Conservation (phyloP, 2,329 filamentous ascomycete genomes). For the Penicillium sclerotiorum region DNA sequence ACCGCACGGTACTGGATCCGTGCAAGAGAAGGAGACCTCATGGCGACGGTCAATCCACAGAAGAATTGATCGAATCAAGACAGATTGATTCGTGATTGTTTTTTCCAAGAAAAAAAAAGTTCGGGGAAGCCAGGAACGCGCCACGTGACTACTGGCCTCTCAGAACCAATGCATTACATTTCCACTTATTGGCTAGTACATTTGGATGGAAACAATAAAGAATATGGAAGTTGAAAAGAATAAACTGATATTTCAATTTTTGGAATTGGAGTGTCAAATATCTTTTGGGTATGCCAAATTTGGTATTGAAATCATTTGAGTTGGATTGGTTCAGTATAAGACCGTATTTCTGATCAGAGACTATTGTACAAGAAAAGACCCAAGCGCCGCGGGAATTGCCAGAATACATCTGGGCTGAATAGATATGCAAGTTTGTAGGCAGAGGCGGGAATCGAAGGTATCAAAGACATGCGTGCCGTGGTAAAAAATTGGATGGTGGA, state of each 20-base stretch:
- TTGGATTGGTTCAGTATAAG: conserved; percentile 20
- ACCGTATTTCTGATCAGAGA: conserved; percentile 15
- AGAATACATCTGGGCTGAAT: conserved; percentile 16
- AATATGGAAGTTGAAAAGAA: too few relatives aligned
- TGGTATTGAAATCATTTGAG: conserved; percentile 9
- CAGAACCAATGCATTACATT: conserved; percentile 21
- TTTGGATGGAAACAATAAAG: too few relatives aligned
- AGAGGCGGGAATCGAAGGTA: conserved; percentile 13
- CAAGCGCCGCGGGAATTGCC: conserved; percentile 26
- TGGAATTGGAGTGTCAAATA: too few relatives aligned
- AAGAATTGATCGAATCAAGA: conserved; percentile 30
- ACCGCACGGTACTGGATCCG: conserved; percentile 44
- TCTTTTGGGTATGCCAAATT: background rate
- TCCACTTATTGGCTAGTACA: background rate
- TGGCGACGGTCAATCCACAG: conserved; percentile 33
- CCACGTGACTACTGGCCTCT: conserved; percentile 34
- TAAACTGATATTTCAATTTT: too few relatives aligned
- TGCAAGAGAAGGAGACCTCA: conserved; percentile 46
- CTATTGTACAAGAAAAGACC: conserved; percentile 32
- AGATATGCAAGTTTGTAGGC: conserved; percentile 22
- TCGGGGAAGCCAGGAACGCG: conserved; percentile 40
- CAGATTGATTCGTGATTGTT: conserved; percentile 29
- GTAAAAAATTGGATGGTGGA: conserved; percentile 6
- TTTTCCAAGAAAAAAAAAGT: conserved; percentile 37
- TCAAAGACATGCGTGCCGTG: conserved; percentile 14